A percentile compares a stretch with the other conserved stretches of the same genome.
Evolutionary conservation across 179 eudicot species (phyloP).

Genomic region (Patellifolia procumbens): DNA sequence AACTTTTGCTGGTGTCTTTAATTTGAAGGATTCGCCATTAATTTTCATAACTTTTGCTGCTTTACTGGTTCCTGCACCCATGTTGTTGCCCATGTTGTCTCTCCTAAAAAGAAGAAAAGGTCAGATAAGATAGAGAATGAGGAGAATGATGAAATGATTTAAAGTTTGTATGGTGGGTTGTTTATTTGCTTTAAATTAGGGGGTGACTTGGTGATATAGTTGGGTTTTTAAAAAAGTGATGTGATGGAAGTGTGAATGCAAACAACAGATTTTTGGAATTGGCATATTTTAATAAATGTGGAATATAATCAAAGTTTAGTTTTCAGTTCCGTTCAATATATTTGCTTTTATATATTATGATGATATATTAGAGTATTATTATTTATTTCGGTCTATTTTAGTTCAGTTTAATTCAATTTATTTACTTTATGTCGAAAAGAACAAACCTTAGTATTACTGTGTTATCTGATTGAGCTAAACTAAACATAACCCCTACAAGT

Average conservation of each 20-base stretch:
- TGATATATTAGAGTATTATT: too few relatives aligned
- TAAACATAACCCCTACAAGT: too few relatives aligned
- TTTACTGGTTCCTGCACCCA: constrained; percentile 37
- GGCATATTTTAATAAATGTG: too few relatives aligned
- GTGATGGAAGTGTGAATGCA: constrained; percentile 26
- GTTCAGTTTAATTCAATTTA: too few relatives aligned
- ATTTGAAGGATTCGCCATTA: constrained; percentile 59
- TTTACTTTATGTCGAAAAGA: too few relatives aligned
- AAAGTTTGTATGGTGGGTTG: constrained; percentile 12
- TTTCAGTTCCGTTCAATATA: too few relatives aligned
- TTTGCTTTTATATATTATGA: too few relatives aligned
- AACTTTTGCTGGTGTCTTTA: constrained; percentile 47
- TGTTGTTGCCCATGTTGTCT: constrained; percentile 53
- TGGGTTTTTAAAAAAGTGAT: constrained; percentile 21
- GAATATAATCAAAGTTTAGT: not conserved
- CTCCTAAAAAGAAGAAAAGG: not conserved
- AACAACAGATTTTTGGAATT: not conserved
- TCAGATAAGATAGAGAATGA: not conserved
- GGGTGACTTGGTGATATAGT: not conserved
- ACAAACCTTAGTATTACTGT: too few relatives aligned
- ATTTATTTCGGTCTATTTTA: too few relatives aligned
- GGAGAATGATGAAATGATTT: not conserved
- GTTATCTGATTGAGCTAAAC: too few relatives aligned
- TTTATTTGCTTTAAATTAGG: not conserved
- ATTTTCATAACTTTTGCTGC: constrained; percentile 68